Conservation (phyloP, 2,329 filamentous ascomycete genomes). For the Fusarium nygamai region DNA sequence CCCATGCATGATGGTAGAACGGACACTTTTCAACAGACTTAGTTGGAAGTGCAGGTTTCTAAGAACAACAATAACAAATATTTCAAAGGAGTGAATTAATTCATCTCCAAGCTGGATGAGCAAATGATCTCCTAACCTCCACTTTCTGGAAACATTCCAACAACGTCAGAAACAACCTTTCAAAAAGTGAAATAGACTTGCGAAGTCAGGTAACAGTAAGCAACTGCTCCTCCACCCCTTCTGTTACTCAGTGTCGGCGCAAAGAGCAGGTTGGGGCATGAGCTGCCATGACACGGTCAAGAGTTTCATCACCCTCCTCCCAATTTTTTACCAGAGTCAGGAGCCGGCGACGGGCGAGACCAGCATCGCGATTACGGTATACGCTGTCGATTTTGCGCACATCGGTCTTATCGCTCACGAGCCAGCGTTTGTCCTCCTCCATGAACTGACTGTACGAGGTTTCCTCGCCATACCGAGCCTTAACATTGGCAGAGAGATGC, state of each 20-base stretch:
- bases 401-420: constrained; percentile 51
- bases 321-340: constrained; percentile 52
- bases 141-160: background rate
- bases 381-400: constrained; percentile 56
- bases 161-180: background rate
- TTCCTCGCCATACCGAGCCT: constrained; percentile 44
- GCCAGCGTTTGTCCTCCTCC: constrained; percentile 52
- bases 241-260: constrained; percentile 18
- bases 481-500: constrained; percentile 47
- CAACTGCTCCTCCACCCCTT: background rate
- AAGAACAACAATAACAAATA: background rate
- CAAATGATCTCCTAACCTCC: background rate
- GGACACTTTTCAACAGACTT: background rate
- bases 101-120: background rate
- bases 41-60: background rate
- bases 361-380: constrained; percentile 55
- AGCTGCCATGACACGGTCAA: constrained; percentile 50
- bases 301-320: constrained; percentile 52
- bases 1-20: background rate
- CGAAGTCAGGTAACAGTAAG: background rate
- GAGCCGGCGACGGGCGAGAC: constrained; percentile 48
- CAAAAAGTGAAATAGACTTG: background rate
- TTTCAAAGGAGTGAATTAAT: background rate
- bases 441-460: constrained; percentile 47
- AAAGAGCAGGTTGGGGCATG: constrained; percentile 43